Conservation (phyloP, 257 asterid genomes). For the Solanum commersonii region DNA sequence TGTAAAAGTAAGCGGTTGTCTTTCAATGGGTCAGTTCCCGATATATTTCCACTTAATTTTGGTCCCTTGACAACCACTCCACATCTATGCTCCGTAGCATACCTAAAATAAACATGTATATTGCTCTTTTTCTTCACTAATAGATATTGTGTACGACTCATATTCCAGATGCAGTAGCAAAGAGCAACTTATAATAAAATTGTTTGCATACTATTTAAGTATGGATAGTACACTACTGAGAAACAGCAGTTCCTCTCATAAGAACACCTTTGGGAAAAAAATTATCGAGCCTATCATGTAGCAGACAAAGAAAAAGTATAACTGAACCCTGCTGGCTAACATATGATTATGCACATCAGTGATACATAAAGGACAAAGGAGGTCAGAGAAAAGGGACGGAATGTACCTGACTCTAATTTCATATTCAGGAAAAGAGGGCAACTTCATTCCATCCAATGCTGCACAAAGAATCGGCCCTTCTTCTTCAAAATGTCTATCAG, state of each 20-base stretch:
- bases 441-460: slow-evolving; percentile 86
- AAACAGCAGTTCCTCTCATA: not conserved
- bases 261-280: not conserved
- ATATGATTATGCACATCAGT: not conserved
- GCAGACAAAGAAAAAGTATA: not conserved
- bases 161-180: not conserved
- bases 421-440: slow-evolving; percentile 69
- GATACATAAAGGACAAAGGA: not conserved
- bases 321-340: not conserved
- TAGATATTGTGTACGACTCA: not conserved
- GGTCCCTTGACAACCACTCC: slow-evolving; percentile 99
- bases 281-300: not conserved
- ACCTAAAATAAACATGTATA: slow-evolving; percentile 32
- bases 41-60: slow-evolving; percentile 87
- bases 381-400: not conserved
- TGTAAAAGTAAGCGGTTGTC: slow-evolving; percentile 77
- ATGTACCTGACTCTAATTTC: slow-evolving; percentile 94
- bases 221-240: not conserved
- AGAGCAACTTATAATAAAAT: not conserved
- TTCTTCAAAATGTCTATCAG: slow-evolving; percentile 98
- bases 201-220: not conserved
- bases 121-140: not conserved
- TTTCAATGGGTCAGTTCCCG: slow-evolving; percentile 95
- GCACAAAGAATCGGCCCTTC: slow-evolving; percentile 95
- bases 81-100: slow-evolving; percentile 99